These are phyloP conservation scores for Fraxinus dipetala DNA, from an alignment of 305 asterid genomes.

Conservation along the genomic window DNA sequence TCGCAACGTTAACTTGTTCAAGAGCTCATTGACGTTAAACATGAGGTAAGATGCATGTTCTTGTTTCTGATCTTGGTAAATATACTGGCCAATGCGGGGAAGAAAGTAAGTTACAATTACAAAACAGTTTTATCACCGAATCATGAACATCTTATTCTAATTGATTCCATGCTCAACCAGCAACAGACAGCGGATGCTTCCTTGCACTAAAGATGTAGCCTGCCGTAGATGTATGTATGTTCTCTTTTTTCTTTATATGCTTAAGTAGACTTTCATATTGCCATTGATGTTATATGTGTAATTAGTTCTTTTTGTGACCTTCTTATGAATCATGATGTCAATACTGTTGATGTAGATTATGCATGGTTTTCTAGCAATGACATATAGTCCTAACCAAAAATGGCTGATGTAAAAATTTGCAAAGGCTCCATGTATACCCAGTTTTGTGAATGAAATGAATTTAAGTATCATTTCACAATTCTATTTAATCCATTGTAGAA, in stretches of 20 bases:
- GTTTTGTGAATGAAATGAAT: background rate
- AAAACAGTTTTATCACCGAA: background rate
- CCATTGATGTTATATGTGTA: background rate
- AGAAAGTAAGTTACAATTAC: constrained; percentile 9
- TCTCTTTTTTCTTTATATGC: constrained; percentile 1
- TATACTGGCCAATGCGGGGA: background rate
- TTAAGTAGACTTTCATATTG: background rate
- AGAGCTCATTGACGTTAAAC: constrained; percentile 52
- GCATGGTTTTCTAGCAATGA: background rate
- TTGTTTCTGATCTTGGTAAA: constrained; percentile 4
- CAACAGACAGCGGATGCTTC: constrained; percentile 47
- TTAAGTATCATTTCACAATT: background rate
- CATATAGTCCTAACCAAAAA: background rate
- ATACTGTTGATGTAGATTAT: background rate
- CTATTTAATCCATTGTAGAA: background rate
- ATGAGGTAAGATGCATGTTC: constrained; percentile 50
- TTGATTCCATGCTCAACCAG: constrained; percentile 23
- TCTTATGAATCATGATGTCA: background rate
- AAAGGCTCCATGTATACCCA: background rate
- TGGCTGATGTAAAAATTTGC: background rate
- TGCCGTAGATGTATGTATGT: constrained; percentile 50
- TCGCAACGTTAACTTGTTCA: constrained; percentile 65
- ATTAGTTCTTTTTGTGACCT: background rate
- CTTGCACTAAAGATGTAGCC: constrained; percentile 38
- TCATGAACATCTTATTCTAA: constrained; percentile 24